Conservation (phyloP, 768 basidiomycete genomes). For the Dioszegia hungarica region DNA sequence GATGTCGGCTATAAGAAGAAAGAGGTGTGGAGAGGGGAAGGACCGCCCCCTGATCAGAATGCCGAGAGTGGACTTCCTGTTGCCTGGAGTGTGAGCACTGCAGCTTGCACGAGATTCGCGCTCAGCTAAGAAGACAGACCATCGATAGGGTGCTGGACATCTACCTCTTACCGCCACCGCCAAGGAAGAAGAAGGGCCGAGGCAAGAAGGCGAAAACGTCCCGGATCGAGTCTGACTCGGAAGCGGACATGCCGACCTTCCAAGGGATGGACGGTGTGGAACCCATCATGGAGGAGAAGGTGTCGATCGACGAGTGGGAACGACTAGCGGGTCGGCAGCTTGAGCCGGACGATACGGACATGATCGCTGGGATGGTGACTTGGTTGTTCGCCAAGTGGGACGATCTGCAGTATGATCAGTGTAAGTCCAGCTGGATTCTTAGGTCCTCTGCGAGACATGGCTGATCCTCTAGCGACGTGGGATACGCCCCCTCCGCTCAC, state of each 20-base stretch:
- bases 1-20: not conserved
- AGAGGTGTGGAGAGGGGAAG: conserved; percentile 36
- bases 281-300: conserved; percentile 57
- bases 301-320: conserved; percentile 65
- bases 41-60: conserved; percentile 57
- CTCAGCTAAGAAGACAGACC: conserved; percentile 51
- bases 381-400: conserved; percentile 87
- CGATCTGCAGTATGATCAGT: conserved; percentile 86
- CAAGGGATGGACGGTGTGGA: conserved; percentile 56
- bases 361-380: conserved; percentile 53
- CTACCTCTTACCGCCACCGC: conserved; percentile 59
- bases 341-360: conserved; percentile 55
- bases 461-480: conserved; percentile 66
- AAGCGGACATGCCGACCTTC: conserved; percentile 22
- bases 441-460: not conserved
- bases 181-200: conserved; percentile 16
- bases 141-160: conserved; percentile 88
- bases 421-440: conserved; percentile 53
- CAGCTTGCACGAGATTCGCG: not conserved
- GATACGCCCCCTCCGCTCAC: conserved; percentile 71
- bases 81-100: conserved; percentile 62
- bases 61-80: conserved; percentile 70
- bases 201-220: conserved; percentile 11
- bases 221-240: conserved; percentile 34
- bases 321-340: conserved; percentile 52